Percentiles rank a stretch among this genome's conserved stretches.
phyloP scores from a whole-genome alignment of 75 land plant species.

The Pseudotsuga menziesii region DNA sequence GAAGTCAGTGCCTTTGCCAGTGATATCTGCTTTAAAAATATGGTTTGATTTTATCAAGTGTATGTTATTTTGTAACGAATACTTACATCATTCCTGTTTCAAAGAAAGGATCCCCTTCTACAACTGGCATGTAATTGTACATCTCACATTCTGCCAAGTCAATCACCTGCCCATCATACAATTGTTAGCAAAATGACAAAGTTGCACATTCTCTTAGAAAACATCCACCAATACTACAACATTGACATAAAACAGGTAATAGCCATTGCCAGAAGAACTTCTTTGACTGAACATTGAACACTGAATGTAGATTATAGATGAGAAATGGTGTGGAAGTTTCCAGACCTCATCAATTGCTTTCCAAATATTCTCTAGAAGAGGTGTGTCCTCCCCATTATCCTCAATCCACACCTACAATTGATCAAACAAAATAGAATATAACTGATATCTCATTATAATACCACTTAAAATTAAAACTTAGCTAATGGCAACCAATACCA shows the following conservation, averaged over 20 bases:
- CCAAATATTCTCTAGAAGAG: slow-evolving; percentile 42
- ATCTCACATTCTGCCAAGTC: slow-evolving; percentile 69
- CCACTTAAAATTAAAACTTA: neutral
- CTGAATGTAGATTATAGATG: no score
- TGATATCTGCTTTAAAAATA: no score
- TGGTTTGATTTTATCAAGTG: no score
- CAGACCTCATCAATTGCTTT: slow-evolving; percentile 67
- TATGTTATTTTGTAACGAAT: neutral
- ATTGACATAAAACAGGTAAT: neutral
- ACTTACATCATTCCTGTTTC: slow-evolving; percentile 77
- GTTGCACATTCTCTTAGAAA: neutral
- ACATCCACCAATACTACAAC: neutral
- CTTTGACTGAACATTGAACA: slow-evolving; percentile 2
- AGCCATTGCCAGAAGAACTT: neutral
- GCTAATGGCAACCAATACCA: neutral
- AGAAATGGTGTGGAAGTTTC: no score
- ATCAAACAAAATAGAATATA: neutral
- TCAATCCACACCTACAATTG: slow-evolving; percentile 49
- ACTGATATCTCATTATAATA: neutral
- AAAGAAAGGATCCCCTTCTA: slow-evolving; percentile 61
- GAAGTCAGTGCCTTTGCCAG: no score
- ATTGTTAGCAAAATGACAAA: neutral
- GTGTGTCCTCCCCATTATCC: slow-evolving; percentile 30
- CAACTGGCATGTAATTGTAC: slow-evolving; percentile 66
- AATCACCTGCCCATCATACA: slow-evolving; percentile 45